Percentiles rank a stretch among this genome's conserved stretches.
These are phyloP conservation scores for Tilletiopsis washingtonensis DNA, from an alignment of 1,284 basidiomycete species.

Conservation along the genomic window DNA sequence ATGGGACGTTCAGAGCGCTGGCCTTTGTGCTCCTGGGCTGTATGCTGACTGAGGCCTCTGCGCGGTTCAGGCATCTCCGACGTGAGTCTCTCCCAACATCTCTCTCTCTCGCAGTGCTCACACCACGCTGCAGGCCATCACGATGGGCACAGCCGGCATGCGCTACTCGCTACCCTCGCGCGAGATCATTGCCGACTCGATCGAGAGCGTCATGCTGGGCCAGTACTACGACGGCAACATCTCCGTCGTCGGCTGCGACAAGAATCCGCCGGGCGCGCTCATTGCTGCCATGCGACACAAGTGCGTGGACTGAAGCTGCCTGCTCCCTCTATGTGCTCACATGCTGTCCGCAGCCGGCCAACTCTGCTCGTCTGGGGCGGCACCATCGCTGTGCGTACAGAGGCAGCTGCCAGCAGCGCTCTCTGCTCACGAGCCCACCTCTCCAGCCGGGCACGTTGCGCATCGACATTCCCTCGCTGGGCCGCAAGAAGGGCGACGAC, in stretches of 20 bases:
- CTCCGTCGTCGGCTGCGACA: slow-evolving; percentile 90
- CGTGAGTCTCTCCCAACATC: too few species aligned
- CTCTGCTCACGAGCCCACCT: too few species aligned
- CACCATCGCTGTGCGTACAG: slow-evolving; percentile 55
- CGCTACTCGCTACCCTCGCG: slow-evolving; percentile 80
- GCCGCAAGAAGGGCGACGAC: slow-evolving; percentile 66
- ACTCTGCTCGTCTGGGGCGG: slow-evolving; percentile 96
- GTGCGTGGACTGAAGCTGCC: too few species aligned
- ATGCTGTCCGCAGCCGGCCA: too few species aligned
- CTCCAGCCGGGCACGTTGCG: slow-evolving; percentile 61
- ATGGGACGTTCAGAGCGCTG: too few species aligned
- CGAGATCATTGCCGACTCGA: slow-evolving; percentile 81
- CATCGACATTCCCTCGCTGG: slow-evolving; percentile 69
- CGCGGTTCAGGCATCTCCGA: too few species aligned
- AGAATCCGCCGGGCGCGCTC: slow-evolving; percentile 92
- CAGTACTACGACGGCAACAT: slow-evolving; percentile 99
- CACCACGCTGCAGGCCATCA: too few species aligned
- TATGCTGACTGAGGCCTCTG: too few species aligned
- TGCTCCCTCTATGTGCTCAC: too few species aligned
- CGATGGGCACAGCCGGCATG: slow-evolving; percentile 77
- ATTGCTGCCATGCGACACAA: slow-evolving; percentile 90
- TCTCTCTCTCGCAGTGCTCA: too few species aligned
- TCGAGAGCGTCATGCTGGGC: slow-evolving; percentile 86
- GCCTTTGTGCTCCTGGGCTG: too few species aligned
- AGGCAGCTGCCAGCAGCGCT: too few species aligned